phyloP scores from a whole-genome alignment of 306 rosid genomes.

The Morella rubra region DNA sequence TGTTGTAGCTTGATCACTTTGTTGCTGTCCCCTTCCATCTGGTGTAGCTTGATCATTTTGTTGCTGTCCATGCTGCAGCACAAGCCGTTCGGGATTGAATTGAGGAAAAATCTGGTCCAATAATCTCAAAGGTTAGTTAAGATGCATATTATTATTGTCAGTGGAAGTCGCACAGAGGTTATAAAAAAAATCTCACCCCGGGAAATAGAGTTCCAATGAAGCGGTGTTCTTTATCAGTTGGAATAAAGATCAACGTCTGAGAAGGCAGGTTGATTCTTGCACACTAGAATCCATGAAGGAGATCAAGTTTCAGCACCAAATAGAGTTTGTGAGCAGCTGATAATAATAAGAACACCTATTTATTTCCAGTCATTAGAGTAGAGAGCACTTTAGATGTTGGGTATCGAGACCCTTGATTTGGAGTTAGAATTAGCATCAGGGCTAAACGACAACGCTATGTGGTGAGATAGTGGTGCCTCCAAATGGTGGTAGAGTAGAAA shows the following conservation, averaged over 20 bases:
- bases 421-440: not conserved
- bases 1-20: not conserved
- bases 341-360: not conserved
- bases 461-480: not conserved
- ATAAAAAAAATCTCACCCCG: conserved; percentile 11
- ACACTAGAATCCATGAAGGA: conserved; percentile 23
- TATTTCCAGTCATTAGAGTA: not conserved
- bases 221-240: not conserved
- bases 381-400: not conserved
- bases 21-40: not conserved
- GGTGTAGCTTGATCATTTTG: too few species aligned
- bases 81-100: not conserved
- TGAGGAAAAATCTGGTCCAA: not conserved
- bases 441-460: not conserved
- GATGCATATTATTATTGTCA: not conserved
- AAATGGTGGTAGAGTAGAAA: not conserved
- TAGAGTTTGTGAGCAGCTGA: not conserved
- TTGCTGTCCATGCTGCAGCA: too few species aligned
- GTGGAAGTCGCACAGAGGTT: not conserved
- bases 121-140: not conserved
- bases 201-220: conserved; percentile 26
- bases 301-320: not conserved
- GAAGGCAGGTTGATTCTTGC: conserved; percentile 9
- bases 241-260: conserved; percentile 16
- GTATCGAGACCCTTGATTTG: not conserved